These are phyloP conservation scores for Stellera chamaejasme DNA, from an alignment of 345 rosid genomes.

Conservation along the genomic window DNA sequence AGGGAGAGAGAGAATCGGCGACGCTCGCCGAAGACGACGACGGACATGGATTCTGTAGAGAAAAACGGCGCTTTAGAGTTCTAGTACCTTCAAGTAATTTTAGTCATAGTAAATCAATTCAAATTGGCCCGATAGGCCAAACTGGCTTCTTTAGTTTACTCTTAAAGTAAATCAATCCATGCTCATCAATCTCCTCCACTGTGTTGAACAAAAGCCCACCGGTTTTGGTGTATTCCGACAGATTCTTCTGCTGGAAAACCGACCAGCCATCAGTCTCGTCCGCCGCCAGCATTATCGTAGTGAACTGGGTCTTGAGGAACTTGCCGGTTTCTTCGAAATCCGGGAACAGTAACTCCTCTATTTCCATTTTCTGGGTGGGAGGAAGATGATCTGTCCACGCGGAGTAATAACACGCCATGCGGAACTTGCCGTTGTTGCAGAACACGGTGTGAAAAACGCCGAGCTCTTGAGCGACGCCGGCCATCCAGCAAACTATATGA, in stretches of 20 bases:
- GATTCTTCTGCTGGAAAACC: constrained; percentile 30
- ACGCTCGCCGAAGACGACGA: no score
- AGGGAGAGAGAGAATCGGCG: no score
- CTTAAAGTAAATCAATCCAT: constrained; percentile 44
- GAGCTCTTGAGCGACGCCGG: no score
- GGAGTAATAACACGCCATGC: constrained; percentile 49
- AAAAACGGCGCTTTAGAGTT: no score
- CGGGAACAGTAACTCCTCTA: constrained; percentile 33
- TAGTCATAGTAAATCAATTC: no score
- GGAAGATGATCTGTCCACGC: constrained; percentile 30
- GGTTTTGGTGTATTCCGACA: constrained; percentile 38
- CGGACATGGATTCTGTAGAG: no score
- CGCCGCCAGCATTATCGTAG: constrained; percentile 32
- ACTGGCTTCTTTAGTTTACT: constrained; percentile 34
- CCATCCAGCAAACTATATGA: no score
- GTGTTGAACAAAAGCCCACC: constrained; percentile 59
- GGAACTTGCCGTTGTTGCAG: constrained; percentile 16
- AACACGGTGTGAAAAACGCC: no score
- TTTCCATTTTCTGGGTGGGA: constrained; percentile 23
- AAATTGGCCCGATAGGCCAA: constrained; percentile 60
- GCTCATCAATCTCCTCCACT: constrained; percentile 41
- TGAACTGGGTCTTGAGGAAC: constrained; percentile 40
- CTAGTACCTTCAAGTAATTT: no score
- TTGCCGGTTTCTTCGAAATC: constrained; percentile 52
- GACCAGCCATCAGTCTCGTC: no score